Conservation (phyloP, 805 yeast species). For the Maudiozyma saulgeensis region DNA sequence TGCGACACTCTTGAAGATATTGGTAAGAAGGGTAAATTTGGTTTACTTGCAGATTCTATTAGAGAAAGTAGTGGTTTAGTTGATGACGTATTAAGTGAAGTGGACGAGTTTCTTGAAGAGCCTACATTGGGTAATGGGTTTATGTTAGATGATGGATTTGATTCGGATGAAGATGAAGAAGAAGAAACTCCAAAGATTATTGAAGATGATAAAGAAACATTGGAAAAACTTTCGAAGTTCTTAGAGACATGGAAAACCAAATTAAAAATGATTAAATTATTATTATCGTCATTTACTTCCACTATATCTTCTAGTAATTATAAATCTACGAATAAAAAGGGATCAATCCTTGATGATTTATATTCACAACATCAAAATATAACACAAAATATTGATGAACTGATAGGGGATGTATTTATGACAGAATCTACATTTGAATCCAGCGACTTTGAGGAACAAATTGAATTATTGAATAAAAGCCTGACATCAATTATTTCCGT, state of each 20-base stretch:
- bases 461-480: conserved; percentile 17
- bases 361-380: conserved; percentile 35
- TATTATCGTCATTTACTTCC: conserved; percentile 49
- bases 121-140: conserved; percentile 42
- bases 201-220: conserved; percentile 26
- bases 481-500: conserved; percentile 27
- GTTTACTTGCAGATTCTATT: conserved; percentile 40
- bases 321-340: conserved; percentile 22
- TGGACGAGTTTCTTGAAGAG: conserved; percentile 58
- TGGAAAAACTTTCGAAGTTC: conserved; percentile 28
- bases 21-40: conserved; percentile 42
- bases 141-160: conserved; percentile 19
- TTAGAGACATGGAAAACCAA: conserved; percentile 39
- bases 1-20: conserved; percentile 42
- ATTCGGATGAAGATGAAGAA: conserved; percentile 27
- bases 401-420: conserved; percentile 48
- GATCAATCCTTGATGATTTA: conserved; percentile 40
- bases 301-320: conserved; percentile 39
- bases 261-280: conserved; percentile 42
- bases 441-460: conserved; percentile 24
- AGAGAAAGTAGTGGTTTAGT: conserved; percentile 32
- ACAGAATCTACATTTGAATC: conserved; percentile 26
- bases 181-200: conserved; percentile 21
- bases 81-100: conserved; percentile 57
- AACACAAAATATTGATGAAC: conserved; percentile 44